Conservation (phyloP, 2,329 filamentous ascomycete species). For the Pseudogymnoascus sp. region DNA sequence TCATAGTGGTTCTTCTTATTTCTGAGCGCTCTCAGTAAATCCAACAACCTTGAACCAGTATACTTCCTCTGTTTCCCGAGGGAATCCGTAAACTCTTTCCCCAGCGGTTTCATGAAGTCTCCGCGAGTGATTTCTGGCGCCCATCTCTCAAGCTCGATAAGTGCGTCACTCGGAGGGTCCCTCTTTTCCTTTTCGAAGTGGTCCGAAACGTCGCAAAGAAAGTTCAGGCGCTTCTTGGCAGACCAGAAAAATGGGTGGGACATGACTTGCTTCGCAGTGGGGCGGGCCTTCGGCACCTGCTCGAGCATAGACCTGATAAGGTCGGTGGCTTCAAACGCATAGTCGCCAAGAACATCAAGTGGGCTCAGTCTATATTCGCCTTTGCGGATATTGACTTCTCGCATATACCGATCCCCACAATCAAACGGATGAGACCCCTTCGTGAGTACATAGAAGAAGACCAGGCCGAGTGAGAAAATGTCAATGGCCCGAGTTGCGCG, state of each 20-base stretch:
- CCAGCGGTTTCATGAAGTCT: slow-evolving; percentile 73
- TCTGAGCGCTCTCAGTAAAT: slow-evolving; percentile 77
- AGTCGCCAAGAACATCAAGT: slow-evolving; percentile 71
- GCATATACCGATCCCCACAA: slow-evolving; percentile 87
- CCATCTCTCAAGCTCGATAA: slow-evolving; percentile 52
- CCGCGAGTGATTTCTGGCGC: slow-evolving; percentile 50
- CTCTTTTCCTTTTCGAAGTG: slow-evolving; percentile 90
- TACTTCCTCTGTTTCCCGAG: slow-evolving; percentile 95
- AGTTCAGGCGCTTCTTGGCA: slow-evolving; percentile 77
- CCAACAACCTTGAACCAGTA: slow-evolving; percentile 72
- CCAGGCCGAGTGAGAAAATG: slow-evolving; percentile 91
- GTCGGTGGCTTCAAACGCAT: slow-evolving; percentile 79
- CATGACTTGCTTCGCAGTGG: slow-evolving; percentile 72
- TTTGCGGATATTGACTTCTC: slow-evolving; percentile 95
- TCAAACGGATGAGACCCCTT: slow-evolving; percentile 90
- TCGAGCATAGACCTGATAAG: slow-evolving; percentile 74
- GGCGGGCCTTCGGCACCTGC: slow-evolving; percentile 49
- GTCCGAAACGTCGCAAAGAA: slow-evolving; percentile 94
- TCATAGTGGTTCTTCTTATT: slow-evolving; percentile 99
- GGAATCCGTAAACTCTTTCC: slow-evolving; percentile 77
- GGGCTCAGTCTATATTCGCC: slow-evolving; percentile 66
- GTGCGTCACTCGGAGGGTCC: slow-evolving; percentile 66
- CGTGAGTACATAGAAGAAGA: slow-evolving; percentile 99
- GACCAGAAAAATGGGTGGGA: slow-evolving; percentile 97
- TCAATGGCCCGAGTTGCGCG: slow-evolving; percentile 93